Evolutionary conservation across 352 stramenopile genomes (phyloP), one percentile per base, ranked within the genome.

Genomic region (Thalassiosira allenii): DNA sequence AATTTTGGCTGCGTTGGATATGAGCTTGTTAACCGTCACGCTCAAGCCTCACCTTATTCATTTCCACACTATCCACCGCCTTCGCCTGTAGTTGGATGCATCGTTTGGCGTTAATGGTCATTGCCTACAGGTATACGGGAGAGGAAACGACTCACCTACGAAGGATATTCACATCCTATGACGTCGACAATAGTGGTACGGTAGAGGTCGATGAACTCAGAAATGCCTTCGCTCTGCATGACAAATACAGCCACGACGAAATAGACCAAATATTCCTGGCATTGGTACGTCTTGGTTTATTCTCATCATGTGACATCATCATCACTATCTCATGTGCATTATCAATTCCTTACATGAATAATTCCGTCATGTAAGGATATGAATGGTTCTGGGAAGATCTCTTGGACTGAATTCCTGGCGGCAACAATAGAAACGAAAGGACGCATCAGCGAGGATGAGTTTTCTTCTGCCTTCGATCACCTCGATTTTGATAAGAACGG

Each of bases 321-420:
- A n/a, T n/a, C n/a, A n/a, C n/a, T n/a, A n/a, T n/a, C n/a, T n/a
- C n/a, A n/a, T n/a, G n/a, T n/a, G n/a, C n/a, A n/a, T n/a, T n/a
- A n/a, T n/a, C n/a, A n/a, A n/a, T n/a, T n/a, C n/a, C n/a, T n/a
- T n/a, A n/a, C n/a, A n/a, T n/a, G n/a, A n/a, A n/a, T n/a, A n/a
- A n/a, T n/a, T n/a, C n/a, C n/a, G n/a, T n/a, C n/a, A n/a, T n/a
- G 6, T 44, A 14, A 95, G 91, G 95, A 98, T 69, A 82, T 91
- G 23, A 89, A 91, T 62, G 92, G 95, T 64, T 92, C 91, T 41
- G 94, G 94, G 1, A 68, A 92, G 33, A 96, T 98, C 44, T 95
- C 96, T 74, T 97, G 96, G 75, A 88, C 96, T 5, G 96, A 98
- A 86, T 98, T 98, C 78, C 91, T 97, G 63, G 96, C 95, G 3